Evolutionary conservation across 352 stramenopile species (phyloP).

Genomic region (Plasmopara muralis): DNA sequence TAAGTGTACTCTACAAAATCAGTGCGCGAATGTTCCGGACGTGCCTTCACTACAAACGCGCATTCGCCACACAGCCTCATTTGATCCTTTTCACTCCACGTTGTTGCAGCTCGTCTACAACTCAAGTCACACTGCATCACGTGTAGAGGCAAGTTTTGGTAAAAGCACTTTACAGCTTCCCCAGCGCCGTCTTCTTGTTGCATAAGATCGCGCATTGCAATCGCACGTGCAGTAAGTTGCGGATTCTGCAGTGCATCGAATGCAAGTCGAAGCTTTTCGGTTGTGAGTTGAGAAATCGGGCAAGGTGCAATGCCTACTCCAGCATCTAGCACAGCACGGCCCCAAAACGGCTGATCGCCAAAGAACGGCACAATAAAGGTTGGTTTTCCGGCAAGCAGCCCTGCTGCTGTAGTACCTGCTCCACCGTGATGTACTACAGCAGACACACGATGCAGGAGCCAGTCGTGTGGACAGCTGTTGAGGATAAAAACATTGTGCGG

Average conservation of each 20-base stretch:
- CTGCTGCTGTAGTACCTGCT: constrained; percentile 88
- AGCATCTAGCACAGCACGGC: constrained; percentile 68
- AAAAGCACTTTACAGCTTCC: constrained; percentile 82
- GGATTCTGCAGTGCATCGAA: constrained; percentile 61
- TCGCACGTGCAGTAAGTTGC: constrained; percentile 44
- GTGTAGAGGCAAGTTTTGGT: constrained; percentile 73
- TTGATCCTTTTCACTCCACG: constrained; percentile 50
- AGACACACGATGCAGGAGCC: constrained; percentile 84
- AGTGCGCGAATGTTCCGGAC: constrained; percentile 34
- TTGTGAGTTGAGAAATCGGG: constrained; percentile 75
- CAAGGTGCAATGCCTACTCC: constrained; percentile 85
- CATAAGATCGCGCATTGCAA: constrained; percentile 56
- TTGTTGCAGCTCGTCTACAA: constrained; percentile 36
- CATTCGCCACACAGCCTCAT: constrained; percentile 52
- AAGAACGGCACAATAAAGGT: constrained; percentile 95
- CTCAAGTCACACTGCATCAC: constrained; percentile 82
- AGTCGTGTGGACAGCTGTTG: constrained; percentile 82
- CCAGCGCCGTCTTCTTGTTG: constrained; percentile 78
- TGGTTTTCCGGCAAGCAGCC: constrained; percentile 85
- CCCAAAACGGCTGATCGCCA: constrained; percentile 93
- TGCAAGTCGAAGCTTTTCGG: constrained; percentile 65
- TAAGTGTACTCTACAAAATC: constrained; percentile 56
- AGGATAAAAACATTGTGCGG: constrained; percentile 61
- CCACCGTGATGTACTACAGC: constrained; percentile 81
- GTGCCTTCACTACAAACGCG: constrained; percentile 38